Conservation (phyloP, 2,329 filamentous ascomycete genomes). For the Periconia sp. region DNA sequence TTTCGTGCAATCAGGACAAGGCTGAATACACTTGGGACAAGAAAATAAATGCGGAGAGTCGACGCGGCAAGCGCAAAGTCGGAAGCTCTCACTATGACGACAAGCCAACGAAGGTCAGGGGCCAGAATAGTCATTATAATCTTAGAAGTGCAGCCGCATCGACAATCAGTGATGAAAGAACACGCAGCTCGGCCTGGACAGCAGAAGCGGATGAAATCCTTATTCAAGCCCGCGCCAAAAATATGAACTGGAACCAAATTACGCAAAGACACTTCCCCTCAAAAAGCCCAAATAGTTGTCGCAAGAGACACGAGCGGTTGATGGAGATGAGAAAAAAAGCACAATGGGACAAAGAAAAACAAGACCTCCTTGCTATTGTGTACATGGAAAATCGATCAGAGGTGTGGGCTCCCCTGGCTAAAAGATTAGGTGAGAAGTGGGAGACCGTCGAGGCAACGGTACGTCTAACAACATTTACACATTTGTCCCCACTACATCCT, state of each 20-base stretch:
- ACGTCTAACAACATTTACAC: slow-evolving; percentile 4
- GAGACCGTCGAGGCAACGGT: slow-evolving; percentile 80
- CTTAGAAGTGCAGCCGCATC: neutral
- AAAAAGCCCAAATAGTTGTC: slow-evolving; percentile 80
- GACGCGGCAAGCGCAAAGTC: neutral
- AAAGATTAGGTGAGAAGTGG: slow-evolving; percentile 59
- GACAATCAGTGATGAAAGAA: slow-evolving; percentile 27
- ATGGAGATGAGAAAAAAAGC: slow-evolving; percentile 73
- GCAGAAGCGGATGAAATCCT: slow-evolving; percentile 73
- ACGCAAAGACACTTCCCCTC: slow-evolving; percentile 72
- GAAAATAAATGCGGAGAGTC: neutral
- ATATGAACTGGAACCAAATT: slow-evolving; percentile 83
- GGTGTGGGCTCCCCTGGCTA: slow-evolving; percentile 77
- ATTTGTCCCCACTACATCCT: no score
- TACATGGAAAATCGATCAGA: slow-evolving; percentile 80
- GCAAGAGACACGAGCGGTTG: slow-evolving; percentile 83
- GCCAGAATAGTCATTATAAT: neutral
- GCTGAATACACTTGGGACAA: neutral
- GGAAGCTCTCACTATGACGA: neutral
- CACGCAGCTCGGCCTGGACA: slow-evolving; percentile 62
- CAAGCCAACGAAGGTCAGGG: neutral
- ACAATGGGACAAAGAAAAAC: slow-evolving; percentile 76
- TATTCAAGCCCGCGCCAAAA: slow-evolving; percentile 69
- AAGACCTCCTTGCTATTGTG: slow-evolving; percentile 72
- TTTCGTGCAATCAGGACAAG: neutral